These are phyloP conservation scores for Sporopachydermia cereana DNA, from an alignment of 1,139 yeast genomes.

Conservation along the genomic window DNA sequence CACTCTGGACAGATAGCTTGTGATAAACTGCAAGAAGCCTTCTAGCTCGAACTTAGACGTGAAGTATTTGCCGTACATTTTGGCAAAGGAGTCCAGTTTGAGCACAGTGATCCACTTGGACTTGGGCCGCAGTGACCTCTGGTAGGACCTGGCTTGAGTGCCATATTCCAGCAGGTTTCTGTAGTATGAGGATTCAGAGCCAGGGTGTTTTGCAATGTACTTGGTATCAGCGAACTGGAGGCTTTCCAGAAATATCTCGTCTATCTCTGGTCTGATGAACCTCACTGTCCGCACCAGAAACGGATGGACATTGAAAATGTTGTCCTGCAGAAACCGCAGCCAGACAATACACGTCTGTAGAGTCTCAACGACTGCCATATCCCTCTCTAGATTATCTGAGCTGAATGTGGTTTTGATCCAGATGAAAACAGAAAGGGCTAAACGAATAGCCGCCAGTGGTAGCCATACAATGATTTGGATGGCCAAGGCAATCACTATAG, in stretches of 20 bases:
- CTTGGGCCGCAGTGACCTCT: not conserved
- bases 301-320: constrained; percentile 33
- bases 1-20: constrained; percentile 19
- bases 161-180: constrained; percentile 1
- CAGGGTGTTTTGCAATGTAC: constrained; percentile 28
- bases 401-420: constrained; percentile 6
- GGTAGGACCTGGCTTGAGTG: not conserved
- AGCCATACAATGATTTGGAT: constrained; percentile 29
- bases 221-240: constrained; percentile 32
- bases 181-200: constrained; percentile 15
- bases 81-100: constrained; percentile 13
- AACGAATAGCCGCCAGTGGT: constrained; percentile 21
- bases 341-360: constrained; percentile 16
- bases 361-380: constrained; percentile 11
- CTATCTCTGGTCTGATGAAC: constrained; percentile 30
- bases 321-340: constrained; percentile 26
- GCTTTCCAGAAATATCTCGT: constrained; percentile 29
- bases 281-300: constrained; percentile 30
- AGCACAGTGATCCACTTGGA: not conserved
- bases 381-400: constrained; percentile 6
- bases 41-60: constrained; percentile 8
- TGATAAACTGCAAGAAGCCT: constrained; percentile 13
- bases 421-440: constrained; percentile 11
- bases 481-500: constrained; percentile 26
- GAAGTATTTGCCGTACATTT: not conserved